phyloP scores from a whole-genome alignment of 345 rosid species.

The Ricinus communis region DNA sequence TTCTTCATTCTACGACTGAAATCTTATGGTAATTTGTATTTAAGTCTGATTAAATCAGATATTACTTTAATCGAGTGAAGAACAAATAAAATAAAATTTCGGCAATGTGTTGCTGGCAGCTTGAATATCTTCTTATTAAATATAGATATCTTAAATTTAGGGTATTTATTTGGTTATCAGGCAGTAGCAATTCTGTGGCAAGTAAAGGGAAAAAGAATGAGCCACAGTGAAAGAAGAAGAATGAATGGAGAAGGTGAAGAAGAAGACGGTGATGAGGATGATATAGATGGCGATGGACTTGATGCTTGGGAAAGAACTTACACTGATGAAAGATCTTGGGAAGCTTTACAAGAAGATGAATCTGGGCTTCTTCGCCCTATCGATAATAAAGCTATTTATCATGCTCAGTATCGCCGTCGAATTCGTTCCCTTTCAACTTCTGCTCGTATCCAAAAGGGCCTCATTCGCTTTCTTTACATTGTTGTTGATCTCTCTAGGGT shows the following conservation, averaged over 20 bases:
- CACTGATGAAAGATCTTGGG: constrained; percentile 86
- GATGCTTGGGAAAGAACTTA: constrained; percentile 82
- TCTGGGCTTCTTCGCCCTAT: constrained; percentile 76
- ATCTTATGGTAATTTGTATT: no score
- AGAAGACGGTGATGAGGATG: constrained; percentile 72
- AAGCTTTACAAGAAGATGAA: constrained; percentile 84
- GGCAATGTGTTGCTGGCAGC: no score
- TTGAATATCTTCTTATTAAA: no score
- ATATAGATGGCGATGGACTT: constrained; percentile 43
- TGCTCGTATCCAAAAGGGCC: constrained; percentile 85
- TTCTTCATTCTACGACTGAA: no score
- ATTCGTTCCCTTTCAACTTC: constrained; percentile 68
- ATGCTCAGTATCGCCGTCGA: constrained; percentile 69
- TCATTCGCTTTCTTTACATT: constrained; percentile 80
- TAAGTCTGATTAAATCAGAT: no score
- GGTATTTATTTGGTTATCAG: no score
- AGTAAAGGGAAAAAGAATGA: constrained; percentile 24
- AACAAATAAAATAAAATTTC: no score
- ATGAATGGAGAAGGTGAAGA: constrained; percentile 44
- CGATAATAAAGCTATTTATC: constrained; percentile 62
- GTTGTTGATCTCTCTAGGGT: constrained; percentile 89
- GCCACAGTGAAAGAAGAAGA: constrained; percentile 43
- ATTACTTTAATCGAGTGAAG: no score
- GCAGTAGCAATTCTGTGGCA: no score
- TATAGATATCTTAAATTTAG: no score